A percentile compares a stretch with the other conserved stretches of the same genome.
Conservation (phyloP, 768 basidiomycete species). For the Mycena capillaripes region DNA sequence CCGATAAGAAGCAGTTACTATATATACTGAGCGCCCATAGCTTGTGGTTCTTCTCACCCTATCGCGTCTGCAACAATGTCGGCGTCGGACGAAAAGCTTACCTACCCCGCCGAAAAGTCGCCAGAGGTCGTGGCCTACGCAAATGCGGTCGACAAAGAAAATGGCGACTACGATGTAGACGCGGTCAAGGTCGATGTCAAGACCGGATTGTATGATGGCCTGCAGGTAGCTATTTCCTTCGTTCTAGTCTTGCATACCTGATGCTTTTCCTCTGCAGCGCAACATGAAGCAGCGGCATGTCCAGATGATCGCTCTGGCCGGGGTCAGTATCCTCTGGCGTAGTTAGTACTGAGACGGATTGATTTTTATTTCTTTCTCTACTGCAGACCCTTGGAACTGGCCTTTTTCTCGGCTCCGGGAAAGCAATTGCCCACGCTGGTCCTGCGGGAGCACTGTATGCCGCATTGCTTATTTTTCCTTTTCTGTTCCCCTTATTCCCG, state of each 20-base stretch:
- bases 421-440: conserved; percentile 63
- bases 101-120: not conserved
- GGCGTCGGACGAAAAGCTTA: not conserved
- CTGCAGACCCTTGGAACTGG: conserved; percentile 65
- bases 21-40: not conserved
- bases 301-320: conserved; percentile 33
- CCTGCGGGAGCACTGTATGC: conserved; percentile 61
- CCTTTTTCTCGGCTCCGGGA: conserved; percentile 68
- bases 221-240: not conserved
- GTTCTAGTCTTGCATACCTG: no score
- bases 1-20: not conserved
- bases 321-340: not conserved
- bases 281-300: conserved; percentile 34
- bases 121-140: not conserved
- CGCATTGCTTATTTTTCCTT: not conserved
- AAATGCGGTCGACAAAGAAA: not conserved
- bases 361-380: conserved; percentile 46
- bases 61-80: not conserved
- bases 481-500: not conserved
- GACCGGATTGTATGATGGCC: conserved; percentile 25
- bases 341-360: conserved; percentile 7
- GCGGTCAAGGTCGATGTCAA: conserved; percentile 31
- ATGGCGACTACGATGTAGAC: conserved; percentile 5
- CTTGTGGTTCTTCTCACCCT: not conserved
- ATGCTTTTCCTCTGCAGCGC: not conserved